These are phyloP conservation scores for Mortierella hygrophila DNA, from an alignment of 192 early-diverging fungal species.

Conservation along the genomic window DNA sequence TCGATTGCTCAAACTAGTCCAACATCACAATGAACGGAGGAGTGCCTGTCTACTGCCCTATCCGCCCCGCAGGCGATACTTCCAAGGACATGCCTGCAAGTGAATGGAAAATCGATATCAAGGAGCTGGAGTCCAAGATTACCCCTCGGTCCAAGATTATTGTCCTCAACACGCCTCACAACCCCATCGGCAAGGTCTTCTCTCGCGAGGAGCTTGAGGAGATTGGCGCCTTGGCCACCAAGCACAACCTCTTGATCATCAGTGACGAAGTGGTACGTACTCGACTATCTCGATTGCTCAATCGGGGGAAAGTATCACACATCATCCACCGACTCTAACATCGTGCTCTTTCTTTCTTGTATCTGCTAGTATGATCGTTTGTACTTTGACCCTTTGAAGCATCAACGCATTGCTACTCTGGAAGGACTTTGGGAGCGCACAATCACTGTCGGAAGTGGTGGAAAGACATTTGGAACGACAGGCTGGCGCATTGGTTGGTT, in stretches of 20 bases:
- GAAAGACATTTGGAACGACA: conserved; percentile 96
- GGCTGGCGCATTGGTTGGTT: conserved; percentile 98
- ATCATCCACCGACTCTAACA: not conserved
- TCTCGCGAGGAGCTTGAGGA: conserved; percentile 76
- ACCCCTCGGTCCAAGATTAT: conserved; percentile 86
- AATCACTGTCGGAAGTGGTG: conserved; percentile 91
- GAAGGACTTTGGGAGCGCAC: conserved; percentile 93
- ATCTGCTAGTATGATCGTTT: conserved; percentile 85
- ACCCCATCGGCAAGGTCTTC: conserved; percentile 92
- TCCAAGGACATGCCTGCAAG: conserved; percentile 71
- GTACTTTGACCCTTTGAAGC: conserved; percentile 75
- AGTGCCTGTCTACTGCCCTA: conserved; percentile 86
- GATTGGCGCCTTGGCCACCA: conserved; percentile 80
- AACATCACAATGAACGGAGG: conserved; percentile 92
- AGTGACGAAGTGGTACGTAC: conserved; percentile 90
- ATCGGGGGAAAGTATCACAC: not conserved
- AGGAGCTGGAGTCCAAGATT: conserved; percentile 81
- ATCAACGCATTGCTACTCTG: conserved; percentile 85
- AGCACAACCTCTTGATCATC: conserved; percentile 89
- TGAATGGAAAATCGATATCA: conserved; percentile 92
- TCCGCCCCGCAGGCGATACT: conserved; percentile 66
- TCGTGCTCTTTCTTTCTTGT: not conserved
- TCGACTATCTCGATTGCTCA: not conserved
- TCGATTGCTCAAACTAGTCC: conserved; percentile 48
- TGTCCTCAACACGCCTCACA: conserved; percentile 97